Evolutionary conservation across 78 protist species (phyloP).

Genomic region (Dictyostelium capitatum): DNA sequence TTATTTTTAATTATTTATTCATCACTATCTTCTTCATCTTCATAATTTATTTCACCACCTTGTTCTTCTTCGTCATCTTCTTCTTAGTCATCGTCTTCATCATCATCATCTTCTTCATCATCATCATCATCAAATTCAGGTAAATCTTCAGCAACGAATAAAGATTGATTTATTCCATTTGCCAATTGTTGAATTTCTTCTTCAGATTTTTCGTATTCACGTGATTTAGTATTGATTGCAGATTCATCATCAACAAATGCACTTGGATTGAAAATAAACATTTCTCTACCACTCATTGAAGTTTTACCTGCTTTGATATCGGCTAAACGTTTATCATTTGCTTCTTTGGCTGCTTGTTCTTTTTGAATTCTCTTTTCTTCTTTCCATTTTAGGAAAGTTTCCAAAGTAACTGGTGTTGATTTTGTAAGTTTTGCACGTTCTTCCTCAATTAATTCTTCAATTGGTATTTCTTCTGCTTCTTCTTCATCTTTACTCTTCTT

Average conservation of each 20-base stretch:
- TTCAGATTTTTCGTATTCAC: constrained; percentile 37
- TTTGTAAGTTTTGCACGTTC: constrained; percentile 75
- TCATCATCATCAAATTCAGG: constrained; percentile 64
- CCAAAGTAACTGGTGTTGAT: constrained; percentile 87
- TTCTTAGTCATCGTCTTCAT: constrained; percentile 57
- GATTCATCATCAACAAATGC: constrained; percentile 87
- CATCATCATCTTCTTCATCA: constrained; percentile 3
- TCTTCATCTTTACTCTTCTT: constrained; percentile 73
- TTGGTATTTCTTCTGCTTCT: constrained; percentile 64
- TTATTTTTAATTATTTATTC: constrained; percentile 5
- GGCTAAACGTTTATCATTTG: constrained; percentile 77
- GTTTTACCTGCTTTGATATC: constrained; percentile 81
- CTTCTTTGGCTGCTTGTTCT: constrained; percentile 65
- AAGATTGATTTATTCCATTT: constrained; percentile 13
- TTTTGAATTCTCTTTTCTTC: constrained; percentile 60
- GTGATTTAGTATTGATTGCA: constrained; percentile 53
- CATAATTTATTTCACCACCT: constrained; percentile 12
- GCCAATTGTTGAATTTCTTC: constrained; percentile 7
- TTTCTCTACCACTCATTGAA: constrained; percentile 87
- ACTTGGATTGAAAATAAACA: constrained; percentile 87
- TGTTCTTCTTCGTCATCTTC: constrained; percentile 27
- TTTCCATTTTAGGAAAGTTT: constrained; percentile 90
- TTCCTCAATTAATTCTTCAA: constrained; percentile 89
- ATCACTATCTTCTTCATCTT: constrained; percentile 47
- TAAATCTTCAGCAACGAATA: constrained; percentile 51